These are phyloP conservation scores for Fusarium sp. DNA, from an alignment of 2,329 filamentous ascomycete genomes.

Conservation along the genomic window DNA sequence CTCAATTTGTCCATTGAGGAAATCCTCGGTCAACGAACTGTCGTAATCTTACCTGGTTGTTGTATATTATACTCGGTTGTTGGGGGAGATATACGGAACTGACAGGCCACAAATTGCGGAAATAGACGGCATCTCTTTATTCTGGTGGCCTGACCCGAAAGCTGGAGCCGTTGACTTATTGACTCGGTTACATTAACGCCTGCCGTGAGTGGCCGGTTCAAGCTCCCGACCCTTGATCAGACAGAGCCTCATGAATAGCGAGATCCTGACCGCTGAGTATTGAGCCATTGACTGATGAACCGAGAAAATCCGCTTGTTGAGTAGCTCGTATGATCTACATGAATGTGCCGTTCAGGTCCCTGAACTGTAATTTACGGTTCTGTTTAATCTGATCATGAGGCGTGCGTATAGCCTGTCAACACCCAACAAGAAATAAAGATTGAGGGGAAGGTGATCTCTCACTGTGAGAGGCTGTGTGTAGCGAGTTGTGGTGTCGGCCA, in stretches of 20 bases:
- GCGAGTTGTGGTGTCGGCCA: constrained; percentile 8
- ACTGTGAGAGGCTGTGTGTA: constrained; percentile 9
- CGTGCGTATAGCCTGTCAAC: constrained; percentile 17
- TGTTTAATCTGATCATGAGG: constrained; percentile 1
- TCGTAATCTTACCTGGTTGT: constrained; percentile 8
- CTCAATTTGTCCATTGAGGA: not conserved
- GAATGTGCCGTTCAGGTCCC: not conserved
- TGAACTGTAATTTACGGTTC: not conserved
- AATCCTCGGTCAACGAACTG: not conserved
- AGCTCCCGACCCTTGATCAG: constrained; percentile 18
- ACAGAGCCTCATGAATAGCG: constrained; percentile 32
- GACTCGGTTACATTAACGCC: constrained; percentile 12
- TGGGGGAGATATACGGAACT: constrained; percentile 6
- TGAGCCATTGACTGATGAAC: not conserved
- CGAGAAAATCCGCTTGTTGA: constrained; percentile 21
- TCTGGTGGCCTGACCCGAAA: constrained; percentile 28
- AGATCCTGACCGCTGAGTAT: constrained; percentile 8
- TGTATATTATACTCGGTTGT: constrained; percentile 2
- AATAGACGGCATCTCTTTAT: constrained; percentile 16
- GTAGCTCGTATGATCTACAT: constrained; percentile 35
- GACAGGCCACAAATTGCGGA: constrained; percentile 33
- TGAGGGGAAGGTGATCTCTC: constrained; percentile 15
- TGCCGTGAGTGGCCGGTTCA: constrained; percentile 9
- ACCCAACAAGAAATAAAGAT: not conserved
- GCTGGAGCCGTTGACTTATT: constrained; percentile 6